These are phyloP conservation scores for Chaetoceros muelleri DNA, from an alignment of 108 stramenopile genomes.

Conservation along the genomic window DNA sequence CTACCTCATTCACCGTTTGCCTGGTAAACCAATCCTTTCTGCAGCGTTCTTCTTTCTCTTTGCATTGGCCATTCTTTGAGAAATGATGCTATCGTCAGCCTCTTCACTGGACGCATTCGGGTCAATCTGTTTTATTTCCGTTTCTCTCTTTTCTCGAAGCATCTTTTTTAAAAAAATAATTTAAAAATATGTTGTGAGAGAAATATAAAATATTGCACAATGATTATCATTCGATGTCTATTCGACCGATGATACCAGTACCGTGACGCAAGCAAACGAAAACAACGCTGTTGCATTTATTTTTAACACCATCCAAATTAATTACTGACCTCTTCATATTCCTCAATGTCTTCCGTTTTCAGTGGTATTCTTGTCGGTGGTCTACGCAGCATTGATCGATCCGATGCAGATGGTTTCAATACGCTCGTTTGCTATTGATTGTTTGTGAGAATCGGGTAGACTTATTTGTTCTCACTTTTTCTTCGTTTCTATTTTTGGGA, in stretches of 20 bases:
- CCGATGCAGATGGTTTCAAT: too few species aligned
- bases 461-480: too few species aligned
- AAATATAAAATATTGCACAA: not conserved
- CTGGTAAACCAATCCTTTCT: not conserved
- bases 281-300: not conserved
- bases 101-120: too few species aligned
- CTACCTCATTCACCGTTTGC: too few species aligned
- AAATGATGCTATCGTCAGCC: not conserved
- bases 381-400: conserved; percentile 57
- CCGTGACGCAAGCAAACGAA: not conserved
- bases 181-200: too few species aligned
- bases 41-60: not conserved
- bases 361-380: conserved; percentile 78
- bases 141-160: not conserved
- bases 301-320: not conserved
- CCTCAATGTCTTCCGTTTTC: conserved; percentile 79
- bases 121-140: not conserved
- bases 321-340: conserved; percentile 64
- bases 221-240: not conserved
- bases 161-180: not conserved
- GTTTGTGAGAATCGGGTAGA: too few species aligned
- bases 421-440: too few species aligned
- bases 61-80: not conserved
- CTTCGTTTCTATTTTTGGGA: too few species aligned
- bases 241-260: not conserved